A percentile compares a stretch with the other conserved stretches of the same genome.
Conservation (phyloP, 73 alveolate species). For the Tetrahymena malaccensis region DNA sequence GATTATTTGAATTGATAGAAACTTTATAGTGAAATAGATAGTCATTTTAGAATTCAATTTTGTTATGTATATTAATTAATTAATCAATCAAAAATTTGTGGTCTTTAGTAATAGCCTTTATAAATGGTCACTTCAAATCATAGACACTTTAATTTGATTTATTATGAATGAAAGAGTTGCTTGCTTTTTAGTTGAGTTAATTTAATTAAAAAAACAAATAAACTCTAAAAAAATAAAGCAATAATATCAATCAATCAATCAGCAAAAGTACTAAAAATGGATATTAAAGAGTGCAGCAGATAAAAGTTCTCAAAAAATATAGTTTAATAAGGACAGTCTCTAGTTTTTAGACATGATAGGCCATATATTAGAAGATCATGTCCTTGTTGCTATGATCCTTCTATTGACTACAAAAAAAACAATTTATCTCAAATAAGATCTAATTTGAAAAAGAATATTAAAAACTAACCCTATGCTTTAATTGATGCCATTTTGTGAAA, state of each 20-base stretch:
- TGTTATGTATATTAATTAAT: too few relatives aligned
- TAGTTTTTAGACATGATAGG: neutral
- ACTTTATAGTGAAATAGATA: neutral
- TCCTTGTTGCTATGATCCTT: neutral
- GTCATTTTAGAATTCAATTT: too few relatives aligned
- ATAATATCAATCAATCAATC: neutral
- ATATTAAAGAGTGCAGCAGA: neutral
- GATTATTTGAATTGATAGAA: neutral
- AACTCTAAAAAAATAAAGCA: neutral
- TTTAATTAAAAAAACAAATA: neutral
- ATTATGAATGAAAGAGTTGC: neutral
- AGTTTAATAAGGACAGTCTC: neutral
- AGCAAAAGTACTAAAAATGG: neutral
- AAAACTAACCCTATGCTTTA: neutral
- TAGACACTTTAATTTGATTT: neutral
- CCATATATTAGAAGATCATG: neutral
- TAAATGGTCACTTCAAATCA: neutral
- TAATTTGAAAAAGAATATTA: neutral
- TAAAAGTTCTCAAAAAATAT: neutral
- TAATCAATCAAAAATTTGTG: too few relatives aligned
- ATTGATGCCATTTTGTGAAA: neutral
- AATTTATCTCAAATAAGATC: neutral
- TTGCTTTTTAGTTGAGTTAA: neutral
- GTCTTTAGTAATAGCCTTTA: neutral
- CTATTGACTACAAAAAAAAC: neutral